Evolutionary conservation across 345 rosid genomes (phyloP).

Genomic region (Mangifera indica): DNA sequence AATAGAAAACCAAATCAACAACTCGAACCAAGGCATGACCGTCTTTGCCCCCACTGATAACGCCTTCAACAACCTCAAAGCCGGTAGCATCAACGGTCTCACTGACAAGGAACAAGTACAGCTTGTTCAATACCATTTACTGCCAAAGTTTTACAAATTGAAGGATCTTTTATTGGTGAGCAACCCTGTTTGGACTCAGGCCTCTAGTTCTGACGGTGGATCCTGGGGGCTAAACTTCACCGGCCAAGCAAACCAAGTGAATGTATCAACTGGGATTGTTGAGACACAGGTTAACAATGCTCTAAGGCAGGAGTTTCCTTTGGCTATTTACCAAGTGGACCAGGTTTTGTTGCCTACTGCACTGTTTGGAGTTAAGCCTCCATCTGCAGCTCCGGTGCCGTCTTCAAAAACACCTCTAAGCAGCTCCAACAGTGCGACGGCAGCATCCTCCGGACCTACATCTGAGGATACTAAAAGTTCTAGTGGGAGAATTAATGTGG

Average conservation of each 20-base stretch:
- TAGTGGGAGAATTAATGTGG: constrained; percentile 27
- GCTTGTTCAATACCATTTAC: constrained; percentile 58
- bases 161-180: constrained; percentile 55
- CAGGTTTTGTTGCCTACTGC: constrained; percentile 69
- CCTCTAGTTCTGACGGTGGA: constrained; percentile 45
- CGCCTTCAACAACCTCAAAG: constrained; percentile 68
- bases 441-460: constrained; percentile 35
- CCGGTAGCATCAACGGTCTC: constrained; percentile 53
- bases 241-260: constrained; percentile 68
- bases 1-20: constrained; percentile 62
- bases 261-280: constrained; percentile 64
- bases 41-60: constrained; percentile 83
- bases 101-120: constrained; percentile 46
- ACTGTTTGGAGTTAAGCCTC: constrained; percentile 46
- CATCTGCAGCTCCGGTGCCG: constrained; percentile 41
- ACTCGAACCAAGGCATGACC: constrained; percentile 74
- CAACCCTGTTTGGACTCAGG: constrained; percentile 75
- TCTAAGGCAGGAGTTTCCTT: constrained; percentile 44
- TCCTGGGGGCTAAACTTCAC: constrained; percentile 64
- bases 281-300: constrained; percentile 67
- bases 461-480: constrained; percentile 31
- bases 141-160: constrained; percentile 55
- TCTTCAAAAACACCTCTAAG: constrained; percentile 18
- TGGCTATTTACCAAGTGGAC: constrained; percentile 80
- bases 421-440: constrained; percentile 16